Conservation (phyloP, 2,329 filamentous ascomycete species). For the Aspergillus pseudoviridinutans region DNA sequence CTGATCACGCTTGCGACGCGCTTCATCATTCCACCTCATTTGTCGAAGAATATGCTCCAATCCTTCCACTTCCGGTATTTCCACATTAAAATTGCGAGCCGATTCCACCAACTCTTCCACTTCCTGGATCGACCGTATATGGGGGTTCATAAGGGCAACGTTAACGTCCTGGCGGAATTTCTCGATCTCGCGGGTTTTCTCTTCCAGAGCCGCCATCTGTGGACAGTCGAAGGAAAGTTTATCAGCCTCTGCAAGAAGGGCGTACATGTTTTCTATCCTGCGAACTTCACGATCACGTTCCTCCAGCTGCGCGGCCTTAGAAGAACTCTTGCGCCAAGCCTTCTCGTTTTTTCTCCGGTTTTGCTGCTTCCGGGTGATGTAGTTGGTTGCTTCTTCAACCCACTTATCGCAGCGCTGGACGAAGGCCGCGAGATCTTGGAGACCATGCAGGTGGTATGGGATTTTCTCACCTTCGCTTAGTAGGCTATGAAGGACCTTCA, state of each 20-base stretch:
- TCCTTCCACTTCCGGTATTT: slow-evolving; percentile 81
- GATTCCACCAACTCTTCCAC: slow-evolving; percentile 89
- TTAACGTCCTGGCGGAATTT: slow-evolving; percentile 76
- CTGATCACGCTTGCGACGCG: slow-evolving; percentile 61
- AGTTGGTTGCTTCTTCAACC: slow-evolving; percentile 95
- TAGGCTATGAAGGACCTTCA: slow-evolving; percentile 79
- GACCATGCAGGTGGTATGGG: slow-evolving; percentile 78
- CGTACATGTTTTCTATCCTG: slow-evolving; percentile 82
- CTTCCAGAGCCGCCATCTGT: slow-evolving; percentile 79
- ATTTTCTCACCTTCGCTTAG: slow-evolving; percentile 95
- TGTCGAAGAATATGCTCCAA: slow-evolving; percentile 78
- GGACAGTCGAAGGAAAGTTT: slow-evolving; percentile 88
- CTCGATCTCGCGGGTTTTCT: slow-evolving; percentile 79
- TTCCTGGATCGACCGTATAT: slow-evolving; percentile 62
- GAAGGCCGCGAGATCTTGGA: slow-evolving; percentile 78
- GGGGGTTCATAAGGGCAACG: slow-evolving; percentile 63
- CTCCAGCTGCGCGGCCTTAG: slow-evolving; percentile 75
- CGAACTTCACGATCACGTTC: slow-evolving; percentile 79
- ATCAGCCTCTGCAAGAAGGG: slow-evolving; percentile 77
- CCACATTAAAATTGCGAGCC: slow-evolving; percentile 83
- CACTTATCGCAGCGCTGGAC: slow-evolving; percentile 96
- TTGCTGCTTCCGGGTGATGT: slow-evolving; percentile 95
- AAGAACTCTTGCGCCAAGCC: slow-evolving; percentile 68
- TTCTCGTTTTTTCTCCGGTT: slow-evolving; percentile 94
- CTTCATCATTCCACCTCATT: slow-evolving; percentile 82